Base-by-base conservation (phyloP, 805 yeast genomes). In the Kluyveromyces dobzhanskii region DNA sequence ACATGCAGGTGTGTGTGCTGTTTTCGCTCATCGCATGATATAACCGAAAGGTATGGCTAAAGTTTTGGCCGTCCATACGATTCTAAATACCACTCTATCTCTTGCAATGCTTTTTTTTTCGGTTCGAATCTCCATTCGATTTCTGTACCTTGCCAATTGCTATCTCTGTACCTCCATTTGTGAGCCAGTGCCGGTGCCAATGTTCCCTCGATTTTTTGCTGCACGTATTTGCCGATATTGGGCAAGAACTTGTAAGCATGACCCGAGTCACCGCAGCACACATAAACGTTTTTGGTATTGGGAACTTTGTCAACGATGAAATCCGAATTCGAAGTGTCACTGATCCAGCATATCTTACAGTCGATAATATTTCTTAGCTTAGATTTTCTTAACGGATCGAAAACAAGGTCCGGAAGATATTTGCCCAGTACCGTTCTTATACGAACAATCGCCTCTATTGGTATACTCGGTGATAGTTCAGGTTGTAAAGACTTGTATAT, bases 211-310 rank as follows among this genome's bases (percentile, higher is more conserved):
- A 67, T 32, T 25, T 50, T 57, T n/a, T 50, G 51, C 3, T 42
- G 38, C 13, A 70, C 66, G 43, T 70, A 70, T 38, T 57, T 60
- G 1, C 76, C 75, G 36, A 70, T 67, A 31, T 58, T 64, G 12
- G 76, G 76, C 39, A 70, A 45, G 32, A 66, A 66, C 48, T 70
- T 70, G 51, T 62, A 70, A 4, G 61, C 71, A 49, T 70, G 75
- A 7, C 74, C 72, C 3, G 73, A 63, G 46, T 70, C 75, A 13
- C 76, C 76, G 9, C 69, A 57, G 0, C 71, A 73, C n/a, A 70
- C 64, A 37, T 44, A 59, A 1, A 66, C 52, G 19, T 59, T 61
- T 0, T 39, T 30, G 13, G 44, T 44, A 1, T 47, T 46, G 2
- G 74, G 75, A 17, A 64, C 56, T 19, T 42, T 42, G 44, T 68